Evolutionary conservation across 2,329 filamentous ascomycete species (phyloP).

Genomic region (Trichoderma polysporum): DNA sequence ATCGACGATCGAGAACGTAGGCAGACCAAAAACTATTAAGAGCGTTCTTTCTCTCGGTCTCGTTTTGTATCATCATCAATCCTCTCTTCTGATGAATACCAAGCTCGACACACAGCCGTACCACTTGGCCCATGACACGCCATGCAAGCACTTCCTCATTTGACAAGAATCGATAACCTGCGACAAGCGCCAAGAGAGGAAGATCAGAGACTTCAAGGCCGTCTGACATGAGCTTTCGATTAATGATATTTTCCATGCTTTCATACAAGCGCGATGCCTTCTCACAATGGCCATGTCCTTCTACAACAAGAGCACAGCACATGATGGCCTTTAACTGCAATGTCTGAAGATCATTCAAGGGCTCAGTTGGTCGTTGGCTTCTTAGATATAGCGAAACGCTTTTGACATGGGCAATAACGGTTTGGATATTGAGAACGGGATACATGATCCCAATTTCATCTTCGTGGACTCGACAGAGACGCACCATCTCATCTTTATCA

Average conservation of each 20-base stretch:
- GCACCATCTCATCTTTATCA: constrained; percentile 73
- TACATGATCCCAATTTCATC: constrained; percentile 94
- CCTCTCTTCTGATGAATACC: constrained; percentile 80
- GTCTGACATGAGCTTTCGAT: constrained; percentile 62
- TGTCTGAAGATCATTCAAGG: constrained; percentile 54
- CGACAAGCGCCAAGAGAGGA: constrained; percentile 52
- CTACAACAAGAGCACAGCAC: constrained; percentile 73
- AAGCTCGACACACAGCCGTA: constrained; percentile 74
- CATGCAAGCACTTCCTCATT: constrained; percentile 86
- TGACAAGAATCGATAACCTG: constrained; percentile 75
- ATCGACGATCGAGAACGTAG: constrained; percentile 80
- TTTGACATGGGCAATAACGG: constrained; percentile 67
- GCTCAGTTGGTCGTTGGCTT: constrained; percentile 35
- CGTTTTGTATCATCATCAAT: constrained; percentile 66
- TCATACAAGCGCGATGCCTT: constrained; percentile 72
- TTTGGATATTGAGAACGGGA: constrained; percentile 74
- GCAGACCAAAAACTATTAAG: constrained; percentile 81
- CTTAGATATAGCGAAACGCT: constrained; percentile 68
- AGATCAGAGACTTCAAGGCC: constrained; percentile 48
- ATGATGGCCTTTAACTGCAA: constrained; percentile 80
- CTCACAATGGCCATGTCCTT: constrained; percentile 75
- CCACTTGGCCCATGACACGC: constrained; percentile 80
- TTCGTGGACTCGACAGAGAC: constrained; percentile 76
- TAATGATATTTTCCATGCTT: constrained; percentile 69
- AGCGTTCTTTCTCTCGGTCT: constrained; percentile 65